phyloP scores from a whole-genome alignment of 306 rosid genomes.

The Cucurbita moschata region DNA sequence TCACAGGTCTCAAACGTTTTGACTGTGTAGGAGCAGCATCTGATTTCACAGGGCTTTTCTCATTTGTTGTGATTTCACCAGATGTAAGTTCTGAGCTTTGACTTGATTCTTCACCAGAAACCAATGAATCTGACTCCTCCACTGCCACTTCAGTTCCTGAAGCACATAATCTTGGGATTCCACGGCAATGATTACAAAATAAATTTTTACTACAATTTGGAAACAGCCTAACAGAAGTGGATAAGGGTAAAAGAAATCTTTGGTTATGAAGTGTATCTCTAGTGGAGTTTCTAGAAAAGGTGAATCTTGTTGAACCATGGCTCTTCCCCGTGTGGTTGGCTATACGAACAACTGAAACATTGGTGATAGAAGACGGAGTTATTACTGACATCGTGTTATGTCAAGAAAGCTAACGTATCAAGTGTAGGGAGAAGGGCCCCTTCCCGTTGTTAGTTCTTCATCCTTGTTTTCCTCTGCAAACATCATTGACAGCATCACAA shows the following conservation, averaged over 20 bases:
- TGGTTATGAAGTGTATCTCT: conserved; percentile 28
- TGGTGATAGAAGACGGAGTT: conserved; percentile 50
- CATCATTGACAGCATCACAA: background rate
- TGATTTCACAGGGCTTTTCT: conserved; percentile 25
- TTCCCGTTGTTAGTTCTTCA: conserved; percentile 15
- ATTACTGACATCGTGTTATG: conserved; percentile 41
- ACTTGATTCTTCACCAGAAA: conserved; percentile 32
- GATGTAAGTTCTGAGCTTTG: conserved; percentile 28
- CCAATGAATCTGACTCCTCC: conserved; percentile 45
- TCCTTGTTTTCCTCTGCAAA: conserved; percentile 25
- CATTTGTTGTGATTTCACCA: conserved; percentile 22
- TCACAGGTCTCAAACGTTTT: conserved; percentile 42
- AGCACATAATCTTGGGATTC: conserved; percentile 42
- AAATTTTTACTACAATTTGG: conserved; percentile 28
- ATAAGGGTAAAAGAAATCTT: conserved; percentile 42
- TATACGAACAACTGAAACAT: conserved; percentile 59
- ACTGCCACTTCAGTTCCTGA: conserved; percentile 61
- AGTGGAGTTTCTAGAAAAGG: conserved; percentile 37
- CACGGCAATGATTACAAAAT: conserved; percentile 28
- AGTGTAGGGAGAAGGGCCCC: background rate
- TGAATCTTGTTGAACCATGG: conserved; percentile 30
- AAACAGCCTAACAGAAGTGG: conserved; percentile 31
- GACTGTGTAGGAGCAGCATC: conserved; percentile 21
- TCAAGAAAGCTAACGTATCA: conserved; percentile 3
- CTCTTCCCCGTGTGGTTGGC: conserved; percentile 39